Evolutionary conservation across 2,329 filamentous ascomycete species (phyloP).

Genomic region (Leptosphaerulina australis): DNA sequence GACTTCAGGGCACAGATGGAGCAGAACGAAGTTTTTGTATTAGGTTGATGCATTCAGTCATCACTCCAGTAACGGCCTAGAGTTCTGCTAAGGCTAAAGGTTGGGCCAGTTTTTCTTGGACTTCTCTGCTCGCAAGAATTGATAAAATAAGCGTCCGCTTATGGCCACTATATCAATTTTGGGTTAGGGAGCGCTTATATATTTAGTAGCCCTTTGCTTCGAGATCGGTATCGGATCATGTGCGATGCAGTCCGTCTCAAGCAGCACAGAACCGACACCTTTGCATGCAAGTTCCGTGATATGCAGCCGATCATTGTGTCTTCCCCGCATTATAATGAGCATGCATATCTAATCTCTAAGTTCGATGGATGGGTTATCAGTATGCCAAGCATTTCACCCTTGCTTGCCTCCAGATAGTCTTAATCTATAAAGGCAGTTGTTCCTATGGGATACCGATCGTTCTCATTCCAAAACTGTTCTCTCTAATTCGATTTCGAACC

Average conservation of each 20-base stretch:
- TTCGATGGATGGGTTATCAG: neutral
- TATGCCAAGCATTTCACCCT: neutral
- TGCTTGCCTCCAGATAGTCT: neutral
- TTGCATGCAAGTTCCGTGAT: conserved; percentile 1
- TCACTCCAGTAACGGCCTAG: neutral
- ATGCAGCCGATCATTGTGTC: neutral
- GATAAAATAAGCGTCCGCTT: neutral
- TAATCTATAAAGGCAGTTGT: conserved; percentile 1
- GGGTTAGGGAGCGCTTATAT: conserved; percentile 9
- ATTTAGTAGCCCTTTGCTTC: neutral
- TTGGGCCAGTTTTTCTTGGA: too few species aligned
- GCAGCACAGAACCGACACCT: neutral
- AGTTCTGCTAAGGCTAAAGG: too few species aligned
- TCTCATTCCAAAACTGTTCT: neutral
- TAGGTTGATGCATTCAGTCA: conserved; percentile 1
- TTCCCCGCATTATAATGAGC: neutral
- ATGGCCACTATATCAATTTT: neutral
- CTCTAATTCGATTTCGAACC: neutral
- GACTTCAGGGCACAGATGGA: conserved; percentile 16
- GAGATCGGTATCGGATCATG: neutral
- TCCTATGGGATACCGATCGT: neutral
- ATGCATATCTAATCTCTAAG: neutral
- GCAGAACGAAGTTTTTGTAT: conserved; percentile 9
- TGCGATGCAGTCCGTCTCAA: neutral
- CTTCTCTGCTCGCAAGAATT: too few species aligned